Evolutionary conservation across 257 asterid genomes (phyloP).

Genomic region (Phtheirospermum japonicum): DNA sequence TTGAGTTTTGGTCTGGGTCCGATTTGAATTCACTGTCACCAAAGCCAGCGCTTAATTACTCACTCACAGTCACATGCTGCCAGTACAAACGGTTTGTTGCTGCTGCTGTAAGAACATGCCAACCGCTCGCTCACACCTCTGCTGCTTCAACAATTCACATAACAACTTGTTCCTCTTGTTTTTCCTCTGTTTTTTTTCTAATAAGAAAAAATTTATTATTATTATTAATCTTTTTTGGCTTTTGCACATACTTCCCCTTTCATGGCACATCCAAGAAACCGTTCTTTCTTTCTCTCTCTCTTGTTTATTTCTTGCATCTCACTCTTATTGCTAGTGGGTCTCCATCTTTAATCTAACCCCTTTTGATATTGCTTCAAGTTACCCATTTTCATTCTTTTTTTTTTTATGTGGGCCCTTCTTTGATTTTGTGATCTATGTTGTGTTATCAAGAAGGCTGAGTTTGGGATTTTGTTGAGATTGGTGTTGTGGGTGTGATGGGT

Average conservation of each 20-base stretch:
- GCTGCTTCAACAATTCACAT: slow-evolving; percentile 22
- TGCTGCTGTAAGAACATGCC: slow-evolving; percentile 42
- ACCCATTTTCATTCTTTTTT: slow-evolving; percentile 31
- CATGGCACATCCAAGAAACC: slow-evolving; percentile 36
- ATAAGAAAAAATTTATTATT: not conserved
- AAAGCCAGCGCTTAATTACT: slow-evolving; percentile 36
- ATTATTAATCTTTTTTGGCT: too few relatives aligned
- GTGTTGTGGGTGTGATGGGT: slow-evolving; percentile 23
- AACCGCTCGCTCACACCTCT: slow-evolving; percentile 38
- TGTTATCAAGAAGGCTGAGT: slow-evolving; percentile 26
- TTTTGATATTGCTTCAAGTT: slow-evolving; percentile 52
- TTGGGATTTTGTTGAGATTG: slow-evolving; percentile 48
- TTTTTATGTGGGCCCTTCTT: slow-evolving; percentile 16
- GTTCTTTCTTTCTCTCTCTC: slow-evolving; percentile 28
- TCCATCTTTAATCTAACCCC: slow-evolving; percentile 48
- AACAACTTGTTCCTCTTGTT: slow-evolving; percentile 13
- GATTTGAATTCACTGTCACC: too few relatives aligned
- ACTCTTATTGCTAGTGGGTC: slow-evolving; percentile 63
- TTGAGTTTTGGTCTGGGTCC: too few relatives aligned
- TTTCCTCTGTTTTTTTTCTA: slow-evolving; percentile 26
- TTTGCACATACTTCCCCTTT: slow-evolving; percentile 34
- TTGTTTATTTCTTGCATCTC: slow-evolving; percentile 63
- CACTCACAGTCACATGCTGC: slow-evolving; percentile 35
- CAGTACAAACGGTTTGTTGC: slow-evolving; percentile 49
- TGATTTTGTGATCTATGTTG: slow-evolving; percentile 14